Percentiles rank a stretch among this genome's conserved stretches.
Evolutionary conservation across 495 filamentous ascomycete genomes (phyloP).

Genomic region (Alectoria sarmentosa): DNA sequence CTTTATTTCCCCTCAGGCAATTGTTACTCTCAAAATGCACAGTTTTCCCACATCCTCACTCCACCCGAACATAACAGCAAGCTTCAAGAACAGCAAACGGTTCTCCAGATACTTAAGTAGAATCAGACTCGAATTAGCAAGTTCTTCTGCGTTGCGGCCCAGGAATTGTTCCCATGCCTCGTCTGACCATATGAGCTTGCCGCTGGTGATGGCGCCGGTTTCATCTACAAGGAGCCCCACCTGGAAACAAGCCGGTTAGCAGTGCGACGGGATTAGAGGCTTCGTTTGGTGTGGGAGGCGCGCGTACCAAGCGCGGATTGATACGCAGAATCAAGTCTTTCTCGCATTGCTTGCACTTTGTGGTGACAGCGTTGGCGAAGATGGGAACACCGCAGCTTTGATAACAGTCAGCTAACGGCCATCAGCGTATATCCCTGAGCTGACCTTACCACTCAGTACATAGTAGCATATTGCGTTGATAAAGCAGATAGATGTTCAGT

Average conservation of each 20-base stretch:
- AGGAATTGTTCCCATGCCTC: slow-evolving; percentile 30
- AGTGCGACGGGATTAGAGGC: background rate
- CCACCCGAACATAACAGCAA: slow-evolving; percentile 28
- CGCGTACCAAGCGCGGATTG: slow-evolving; percentile 39
- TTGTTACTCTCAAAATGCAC: slow-evolving; percentile 20
- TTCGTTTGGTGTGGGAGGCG: background rate
- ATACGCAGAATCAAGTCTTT: slow-evolving; percentile 37
- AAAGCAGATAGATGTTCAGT: slow-evolving; percentile 41
- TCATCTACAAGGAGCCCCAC: slow-evolving; percentile 27
- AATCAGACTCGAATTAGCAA: slow-evolving; percentile 17
- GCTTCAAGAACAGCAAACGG: slow-evolving; percentile 25
- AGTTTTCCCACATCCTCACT: slow-evolving; percentile 23
- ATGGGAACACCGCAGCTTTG: slow-evolving; percentile 49
- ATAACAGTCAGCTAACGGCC: background rate
- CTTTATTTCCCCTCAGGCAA: background rate
- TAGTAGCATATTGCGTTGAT: slow-evolving; percentile 44
- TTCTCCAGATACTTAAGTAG: slow-evolving; percentile 27
- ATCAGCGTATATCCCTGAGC: background rate
- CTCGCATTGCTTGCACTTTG: slow-evolving; percentile 48
- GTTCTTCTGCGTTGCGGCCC: slow-evolving; percentile 24
- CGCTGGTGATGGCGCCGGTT: slow-evolving; percentile 23
- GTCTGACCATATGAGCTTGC: slow-evolving; percentile 27
- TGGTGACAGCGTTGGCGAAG: slow-evolving; percentile 42
- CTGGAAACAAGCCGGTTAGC: slow-evolving; percentile 7
- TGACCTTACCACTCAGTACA: slow-evolving; percentile 48